Base-by-base conservation (phyloP, 2,329 filamentous ascomycete genomes). In the Tympanopsis confertula region DNA sequence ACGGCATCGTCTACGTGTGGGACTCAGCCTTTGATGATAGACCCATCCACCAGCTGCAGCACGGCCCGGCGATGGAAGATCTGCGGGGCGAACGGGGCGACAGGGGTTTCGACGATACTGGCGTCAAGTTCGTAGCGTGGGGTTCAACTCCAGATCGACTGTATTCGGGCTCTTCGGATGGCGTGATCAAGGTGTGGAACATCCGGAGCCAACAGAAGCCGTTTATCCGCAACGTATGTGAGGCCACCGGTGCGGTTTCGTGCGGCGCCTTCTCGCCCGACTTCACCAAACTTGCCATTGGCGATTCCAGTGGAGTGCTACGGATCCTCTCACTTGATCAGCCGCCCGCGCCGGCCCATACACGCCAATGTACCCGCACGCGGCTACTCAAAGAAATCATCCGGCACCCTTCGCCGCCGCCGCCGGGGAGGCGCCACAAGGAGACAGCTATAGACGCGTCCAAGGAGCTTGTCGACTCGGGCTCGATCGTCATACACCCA, bases 61-160 rank as follows among this genome's bases (percentile, higher is more conserved):
- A 81, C 43, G 74, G 69, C 7, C 5, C 15, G 13, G 29, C 4
- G 12, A 13, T 30, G 52, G 46, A 50, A 32, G 52, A 49, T 3
- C 50, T 57, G 12, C 50, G 59, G 33, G 57, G 59, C 38, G 55
- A 62, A 22, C 42, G 55, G 3, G 61, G 60, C 1, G 62, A 72
- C 26, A 54, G 68, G 12, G 71, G 75, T 40, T 55, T 59, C 5
- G 71, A 73, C 37, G 76, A 80, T 41, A 69, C 70, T 0, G 76
- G 76, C 2, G 71, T 79, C 30, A 79, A 78, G 47, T 79, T 81
- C 44, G 68, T 68, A 0, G 67, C 73, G 3, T 81, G 75, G 76
- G 75, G 72, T 1, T 64, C 59, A 13, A 69, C 66, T 0, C 51
- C 61, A 0, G 70, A 76, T 39, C 63, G 74, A 0, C 65, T 81